Base-by-base conservation (phyloP, 2,329 filamentous ascomycete species). In the Blastomyces gilchristii region DNA sequence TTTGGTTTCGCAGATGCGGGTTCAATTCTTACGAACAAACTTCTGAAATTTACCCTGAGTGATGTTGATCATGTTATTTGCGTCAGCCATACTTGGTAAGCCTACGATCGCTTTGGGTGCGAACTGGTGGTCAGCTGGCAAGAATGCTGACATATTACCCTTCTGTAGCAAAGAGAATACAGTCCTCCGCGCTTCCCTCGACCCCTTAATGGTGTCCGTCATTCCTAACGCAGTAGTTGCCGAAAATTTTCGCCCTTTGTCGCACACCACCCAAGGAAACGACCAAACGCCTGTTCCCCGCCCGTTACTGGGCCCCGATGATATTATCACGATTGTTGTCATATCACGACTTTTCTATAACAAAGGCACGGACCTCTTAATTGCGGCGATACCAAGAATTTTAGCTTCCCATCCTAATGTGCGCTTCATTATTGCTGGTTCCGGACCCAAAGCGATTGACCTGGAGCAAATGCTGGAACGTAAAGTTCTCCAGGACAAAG, bases 41-140 rank as follows among this genome's bases (percentile, higher is more conserved):
- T 99, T 49, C 82, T 99, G 63, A 99, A 99, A 74, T 99, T 99
- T 72, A 93, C 86, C 0, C 75, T 99, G 67, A 97, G 93, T 74
- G 94, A 99, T 73, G 92, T 99, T 16, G 94, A 97, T 72, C 94
- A 99, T 81, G 92, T 95, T 65, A 96, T 99, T 57, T 99, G 94
- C 71, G 94, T 99, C 70, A 97, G 91, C 76, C 92, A 99, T 80
- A 99, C 94, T 49, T 97, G 93, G 91, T 94, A 79, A 67, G 82
- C 52, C 12, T 18, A 28, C 8, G 11, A 18, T 18, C 11, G 8
- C 52, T n/a, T n/a, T n/a, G 25, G 28, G 31, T 34, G 12, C n/a
- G 28, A 16, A 22, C 43, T 47, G 43, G 43, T 39, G 37, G 31
- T 31, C 8, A 37, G 12, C 12, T 25, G 22, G 4, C 39, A 22